Conservation (phyloP, 2,329 filamentous ascomycete species). For the Venturia pyrina region DNA sequence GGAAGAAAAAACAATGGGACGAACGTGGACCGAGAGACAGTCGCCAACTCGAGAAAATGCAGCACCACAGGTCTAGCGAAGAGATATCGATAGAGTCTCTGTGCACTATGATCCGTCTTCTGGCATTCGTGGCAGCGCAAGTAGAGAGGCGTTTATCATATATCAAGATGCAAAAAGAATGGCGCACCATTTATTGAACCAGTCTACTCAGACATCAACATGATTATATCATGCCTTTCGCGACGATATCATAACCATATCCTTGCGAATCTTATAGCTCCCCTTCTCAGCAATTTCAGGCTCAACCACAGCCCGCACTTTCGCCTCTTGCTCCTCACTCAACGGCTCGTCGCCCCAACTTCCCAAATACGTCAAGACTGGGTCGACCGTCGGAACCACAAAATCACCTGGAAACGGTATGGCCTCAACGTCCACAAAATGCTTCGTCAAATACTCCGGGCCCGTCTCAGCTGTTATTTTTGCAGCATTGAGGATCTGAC, state of each 20-base stretch:
- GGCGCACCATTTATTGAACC: not conserved
- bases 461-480: constrained; percentile 3
- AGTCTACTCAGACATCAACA: not conserved
- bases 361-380: constrained; percentile 2
- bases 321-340: not conserved
- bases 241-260: not conserved
- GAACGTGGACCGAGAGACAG: not conserved
- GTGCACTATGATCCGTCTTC: too few species aligned
- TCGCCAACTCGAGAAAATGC: not conserved
- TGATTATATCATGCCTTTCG: not conserved
- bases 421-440: not conserved
- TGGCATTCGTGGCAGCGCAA: too few species aligned
- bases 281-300: not conserved
- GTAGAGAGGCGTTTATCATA: not conserved
- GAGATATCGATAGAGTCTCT: not conserved
- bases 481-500: not conserved
- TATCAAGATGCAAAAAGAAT: not conserved
- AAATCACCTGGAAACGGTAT: not conserved
- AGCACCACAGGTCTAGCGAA: not conserved
- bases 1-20: not conserved
- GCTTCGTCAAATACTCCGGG: not conserved
- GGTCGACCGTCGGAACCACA: constrained; percentile 4
- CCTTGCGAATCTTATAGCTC: constrained; percentile 9
- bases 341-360: constrained; percentile 5
- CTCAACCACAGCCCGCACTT: not conserved